Conservation (phyloP, 2,329 filamentous ascomycete genomes). For the Pezicula carpinea region DNA sequence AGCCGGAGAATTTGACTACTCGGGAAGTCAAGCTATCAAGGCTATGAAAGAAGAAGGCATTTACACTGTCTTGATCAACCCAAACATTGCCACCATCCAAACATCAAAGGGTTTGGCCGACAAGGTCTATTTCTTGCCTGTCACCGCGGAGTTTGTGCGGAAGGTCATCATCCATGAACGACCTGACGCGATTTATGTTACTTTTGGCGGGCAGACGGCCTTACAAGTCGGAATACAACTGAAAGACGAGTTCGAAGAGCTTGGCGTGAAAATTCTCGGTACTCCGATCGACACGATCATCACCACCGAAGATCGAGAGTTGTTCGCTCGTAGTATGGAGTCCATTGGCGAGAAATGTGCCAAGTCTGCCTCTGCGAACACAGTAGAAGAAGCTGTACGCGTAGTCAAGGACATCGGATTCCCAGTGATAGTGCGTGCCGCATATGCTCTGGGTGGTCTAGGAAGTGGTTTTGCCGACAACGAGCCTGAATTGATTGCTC, state of each 20-base stretch:
- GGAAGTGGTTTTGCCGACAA: conserved; percentile 95
- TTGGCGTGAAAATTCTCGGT: conserved; percentile 91
- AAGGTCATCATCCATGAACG: conserved; percentile 95
- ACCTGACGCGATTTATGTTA: conserved; percentile 95
- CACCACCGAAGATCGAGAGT: conserved; percentile 94
- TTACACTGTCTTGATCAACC: conserved; percentile 97
- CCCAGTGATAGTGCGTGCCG: conserved; percentile 94
- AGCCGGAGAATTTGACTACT: conserved; percentile 98
- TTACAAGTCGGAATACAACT: conserved; percentile 95
- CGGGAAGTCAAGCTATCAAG: conserved; percentile 97
- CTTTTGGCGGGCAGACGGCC: conserved; percentile 95
- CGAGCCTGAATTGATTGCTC: conserved; percentile 72
- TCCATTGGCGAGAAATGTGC: conserved; percentile 97
- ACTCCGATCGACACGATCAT: conserved; percentile 98
- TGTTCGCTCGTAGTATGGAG: conserved; percentile 97
- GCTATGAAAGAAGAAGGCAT: conserved; percentile 96
- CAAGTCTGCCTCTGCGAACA: conserved; percentile 91
- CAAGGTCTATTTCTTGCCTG: conserved; percentile 97
- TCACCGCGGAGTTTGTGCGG: conserved; percentile 94
- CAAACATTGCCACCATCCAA: conserved; percentile 98
- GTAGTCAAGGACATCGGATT: conserved; percentile 90
- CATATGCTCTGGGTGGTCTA: conserved; percentile 90
- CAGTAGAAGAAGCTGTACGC: conserved; percentile 79
- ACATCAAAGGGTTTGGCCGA: conserved; percentile 96
- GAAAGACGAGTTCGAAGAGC: conserved; percentile 90